These are phyloP conservation scores for Boletellus ananiceps DNA, from an alignment of 768 basidiomycete genomes.

Conservation along the genomic window DNA sequence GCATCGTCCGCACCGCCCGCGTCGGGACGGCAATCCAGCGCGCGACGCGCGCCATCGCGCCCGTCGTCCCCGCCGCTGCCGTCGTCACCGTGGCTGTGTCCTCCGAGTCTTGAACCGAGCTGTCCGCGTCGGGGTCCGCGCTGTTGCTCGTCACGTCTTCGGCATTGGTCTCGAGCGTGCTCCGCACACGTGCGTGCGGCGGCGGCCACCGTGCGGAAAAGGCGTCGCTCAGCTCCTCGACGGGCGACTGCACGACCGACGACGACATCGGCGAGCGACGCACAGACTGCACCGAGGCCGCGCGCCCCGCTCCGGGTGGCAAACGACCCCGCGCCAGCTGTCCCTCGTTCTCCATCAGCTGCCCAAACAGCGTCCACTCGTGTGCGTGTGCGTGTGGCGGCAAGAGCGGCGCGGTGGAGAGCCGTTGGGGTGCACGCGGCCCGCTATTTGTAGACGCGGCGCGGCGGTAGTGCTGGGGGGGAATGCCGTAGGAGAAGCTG, in stretches of 20 bases:
- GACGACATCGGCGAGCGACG: neutral
- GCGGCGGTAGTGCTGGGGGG: too few relatives aligned
- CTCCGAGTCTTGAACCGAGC: constrained; percentile 13
- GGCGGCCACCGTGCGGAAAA: neutral
- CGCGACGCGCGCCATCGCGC: neutral
- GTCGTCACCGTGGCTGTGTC: constrained; percentile 1
- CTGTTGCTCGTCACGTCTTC: neutral
- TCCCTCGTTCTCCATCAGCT: constrained; percentile 66
- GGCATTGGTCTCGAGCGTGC: neutral
- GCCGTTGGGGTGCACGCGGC: constrained; percentile 10
- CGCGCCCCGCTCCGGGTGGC: constrained; percentile 3
- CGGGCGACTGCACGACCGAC: constrained; percentile 3
- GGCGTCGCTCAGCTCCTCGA: neutral
- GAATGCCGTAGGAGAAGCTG: constrained; percentile 6
- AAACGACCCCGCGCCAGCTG: constrained; percentile 24
- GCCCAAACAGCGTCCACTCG: constrained; percentile 65
- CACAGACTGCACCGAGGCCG: constrained; percentile 1
- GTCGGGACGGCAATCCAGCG: constrained; percentile 9
- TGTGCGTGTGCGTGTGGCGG: constrained; percentile 23
- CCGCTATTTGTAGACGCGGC: constrained; percentile 7
- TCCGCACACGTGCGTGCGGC: neutral
- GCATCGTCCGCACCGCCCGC: constrained; percentile 34
- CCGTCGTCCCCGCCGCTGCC: neutral
- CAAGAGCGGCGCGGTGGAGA: constrained; percentile 4
- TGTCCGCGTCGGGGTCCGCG: constrained; percentile 7